Percentiles rank a stretch among this genome's conserved stretches.
These are phyloP conservation scores for Lentinula novae-zelandiae DNA, from an alignment of 1,284 basidiomycete genomes.

Conservation along the genomic window DNA sequence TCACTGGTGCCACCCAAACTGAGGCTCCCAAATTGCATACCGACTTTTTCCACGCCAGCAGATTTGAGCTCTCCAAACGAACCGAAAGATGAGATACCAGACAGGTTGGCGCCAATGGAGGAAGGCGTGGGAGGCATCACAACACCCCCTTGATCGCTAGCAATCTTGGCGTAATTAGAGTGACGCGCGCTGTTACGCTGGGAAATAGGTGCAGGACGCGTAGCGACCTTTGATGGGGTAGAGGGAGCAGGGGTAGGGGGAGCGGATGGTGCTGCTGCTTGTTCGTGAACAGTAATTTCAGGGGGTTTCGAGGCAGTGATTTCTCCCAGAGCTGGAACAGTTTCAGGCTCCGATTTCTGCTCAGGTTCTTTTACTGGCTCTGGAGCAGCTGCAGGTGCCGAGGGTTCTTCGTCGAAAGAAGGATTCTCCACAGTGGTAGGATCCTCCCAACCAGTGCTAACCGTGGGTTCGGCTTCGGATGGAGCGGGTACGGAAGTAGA, in stretches of 20 bases:
- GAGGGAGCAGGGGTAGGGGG: slow-evolving; percentile 36
- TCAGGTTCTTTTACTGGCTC: slow-evolving; percentile 38
- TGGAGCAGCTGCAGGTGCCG: slow-evolving; percentile 18
- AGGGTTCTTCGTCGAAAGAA: slow-evolving; percentile 71
- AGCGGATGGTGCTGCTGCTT: slow-evolving; percentile 23
- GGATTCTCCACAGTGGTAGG: slow-evolving; percentile 70
- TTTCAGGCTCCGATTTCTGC: slow-evolving; percentile 31
- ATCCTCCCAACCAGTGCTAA: slow-evolving; percentile 59
- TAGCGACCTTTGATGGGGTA: slow-evolving; percentile 14
- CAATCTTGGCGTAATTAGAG: slow-evolving; percentile 60
- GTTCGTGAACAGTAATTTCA: slow-evolving; percentile 11
- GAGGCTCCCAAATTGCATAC: slow-evolving; percentile 82
- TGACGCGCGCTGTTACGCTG: slow-evolving; percentile 54
- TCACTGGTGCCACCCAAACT: slow-evolving; percentile 58
- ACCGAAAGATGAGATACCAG: slow-evolving; percentile 3
- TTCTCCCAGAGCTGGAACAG: slow-evolving; percentile 10
- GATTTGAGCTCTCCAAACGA: slow-evolving; percentile 8
- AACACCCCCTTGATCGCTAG: slow-evolving; percentile 59
- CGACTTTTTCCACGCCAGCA: slow-evolving; percentile 52
- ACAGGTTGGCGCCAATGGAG: slow-evolving; percentile 50
- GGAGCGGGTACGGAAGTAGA: slow-evolving; percentile 11
- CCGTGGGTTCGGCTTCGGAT: slow-evolving; percentile 31
- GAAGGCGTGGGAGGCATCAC: slow-evolving; percentile 58
- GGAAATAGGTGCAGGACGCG: slow-evolving; percentile 44
- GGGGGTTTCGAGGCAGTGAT: slow-evolving; percentile 14